A percentile compares a stretch with the other conserved stretches of the same genome.
Evolutionary conservation across 2,329 filamentous ascomycete genomes (phyloP).

Genomic region (Aspergillus sp.): DNA sequence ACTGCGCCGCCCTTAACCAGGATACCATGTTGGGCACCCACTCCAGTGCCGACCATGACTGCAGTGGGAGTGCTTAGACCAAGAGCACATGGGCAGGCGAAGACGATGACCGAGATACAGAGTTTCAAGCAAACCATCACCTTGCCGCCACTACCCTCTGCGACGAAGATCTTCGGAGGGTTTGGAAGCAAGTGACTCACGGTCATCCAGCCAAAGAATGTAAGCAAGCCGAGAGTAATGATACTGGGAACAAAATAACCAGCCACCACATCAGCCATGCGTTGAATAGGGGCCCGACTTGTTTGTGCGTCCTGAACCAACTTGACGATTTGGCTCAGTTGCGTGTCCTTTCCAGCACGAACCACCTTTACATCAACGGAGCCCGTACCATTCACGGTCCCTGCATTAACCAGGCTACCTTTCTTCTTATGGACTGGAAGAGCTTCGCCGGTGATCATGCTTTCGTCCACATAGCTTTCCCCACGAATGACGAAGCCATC

Average conservation of each 20-base stretch:
- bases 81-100: constrained; percentile 94
- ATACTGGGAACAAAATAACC: constrained; percentile 92
- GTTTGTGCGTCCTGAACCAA: constrained; percentile 98
- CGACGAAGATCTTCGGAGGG: constrained; percentile 81
- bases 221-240: constrained; percentile 70
- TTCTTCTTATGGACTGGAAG: constrained; percentile 88
- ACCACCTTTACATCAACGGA: constrained; percentile 88
- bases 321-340: constrained; percentile 95
- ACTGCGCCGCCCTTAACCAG: constrained; percentile 95
- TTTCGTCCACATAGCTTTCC: constrained; percentile 91
- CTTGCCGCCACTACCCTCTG: constrained; percentile 74
- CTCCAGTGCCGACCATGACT: constrained; percentile 97
- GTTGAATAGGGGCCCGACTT: constrained; percentile 85
- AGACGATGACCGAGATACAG: constrained; percentile 96
- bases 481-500: constrained; percentile 81
- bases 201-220: constrained; percentile 89
- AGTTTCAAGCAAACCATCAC: constrained; percentile 96
- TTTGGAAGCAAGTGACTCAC: constrained; percentile 75
- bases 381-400: constrained; percentile 90
- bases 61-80: constrained; percentile 92
- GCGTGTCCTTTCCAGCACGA: constrained; percentile 85
- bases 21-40: constrained; percentile 91
- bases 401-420: constrained; percentile 73
- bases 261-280: constrained; percentile 80
- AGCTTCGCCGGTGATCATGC: constrained; percentile 96